Percentiles rank a stretch among this genome's conserved stretches.
Evolutionary conservation across 2,329 filamentous ascomycete species (phyloP).

Genomic region (Cryphonectria parasitica): DNA sequence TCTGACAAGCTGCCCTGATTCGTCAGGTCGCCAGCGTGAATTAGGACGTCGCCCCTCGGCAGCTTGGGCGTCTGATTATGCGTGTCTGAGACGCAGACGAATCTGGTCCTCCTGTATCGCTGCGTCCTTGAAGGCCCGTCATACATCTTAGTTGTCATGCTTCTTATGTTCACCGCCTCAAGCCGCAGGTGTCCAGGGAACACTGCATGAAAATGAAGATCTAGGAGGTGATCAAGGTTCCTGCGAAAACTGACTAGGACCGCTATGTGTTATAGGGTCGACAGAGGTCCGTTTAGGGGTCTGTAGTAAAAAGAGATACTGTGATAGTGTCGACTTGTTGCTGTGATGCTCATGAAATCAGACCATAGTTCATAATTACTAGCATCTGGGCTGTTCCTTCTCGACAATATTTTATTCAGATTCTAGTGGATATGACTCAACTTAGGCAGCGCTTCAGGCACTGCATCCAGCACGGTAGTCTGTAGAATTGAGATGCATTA

Average conservation of each 20-base stretch:
- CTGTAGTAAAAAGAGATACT: neutral
- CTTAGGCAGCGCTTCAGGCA: neutral
- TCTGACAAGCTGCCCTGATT: constrained; percentile 69
- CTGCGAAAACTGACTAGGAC: neutral
- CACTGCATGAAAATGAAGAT: neutral
- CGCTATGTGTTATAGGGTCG: neutral
- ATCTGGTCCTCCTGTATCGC: constrained; percentile 56
- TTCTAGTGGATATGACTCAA: neutral
- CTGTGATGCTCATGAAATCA: neutral
- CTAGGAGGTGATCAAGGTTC: neutral
- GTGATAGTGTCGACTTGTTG: neutral
- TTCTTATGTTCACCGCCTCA: neutral
- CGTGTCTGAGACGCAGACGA: constrained; percentile 79
- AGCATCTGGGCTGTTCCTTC: neutral
- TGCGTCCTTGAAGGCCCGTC: constrained; percentile 7
- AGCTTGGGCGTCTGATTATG: constrained; percentile 69
- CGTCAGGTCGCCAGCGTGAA: constrained; percentile 77
- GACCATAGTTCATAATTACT: neutral
- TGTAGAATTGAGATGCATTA: no score
- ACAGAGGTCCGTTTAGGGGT: neutral
- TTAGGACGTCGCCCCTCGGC: constrained; percentile 72
- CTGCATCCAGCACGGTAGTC: neutral
- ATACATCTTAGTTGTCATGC: constrained; percentile 11
- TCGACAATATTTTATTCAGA: neutral
- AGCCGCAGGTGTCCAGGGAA: neutral